Evolutionary conservation across 805 yeast species (phyloP).

Genomic region (Lipomyces chichibuensis): DNA sequence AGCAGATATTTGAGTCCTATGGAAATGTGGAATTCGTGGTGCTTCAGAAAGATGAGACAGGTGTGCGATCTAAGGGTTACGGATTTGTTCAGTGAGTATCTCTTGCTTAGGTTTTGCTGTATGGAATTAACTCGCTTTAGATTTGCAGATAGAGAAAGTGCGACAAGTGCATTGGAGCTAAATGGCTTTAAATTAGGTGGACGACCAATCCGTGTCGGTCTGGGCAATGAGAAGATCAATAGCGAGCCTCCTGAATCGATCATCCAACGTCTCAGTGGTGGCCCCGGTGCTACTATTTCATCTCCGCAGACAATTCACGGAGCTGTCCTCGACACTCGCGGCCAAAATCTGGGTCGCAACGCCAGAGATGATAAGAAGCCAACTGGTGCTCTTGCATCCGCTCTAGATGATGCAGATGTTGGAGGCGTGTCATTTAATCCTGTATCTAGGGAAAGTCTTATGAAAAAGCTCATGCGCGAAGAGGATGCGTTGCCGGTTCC

Average conservation of each 20-base stretch:
- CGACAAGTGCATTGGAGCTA: slow-evolving; percentile 41
- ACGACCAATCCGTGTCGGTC: slow-evolving; percentile 41
- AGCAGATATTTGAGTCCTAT: slow-evolving; percentile 61
- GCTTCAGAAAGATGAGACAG: slow-evolving; percentile 82
- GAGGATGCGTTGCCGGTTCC: slow-evolving; percentile 38
- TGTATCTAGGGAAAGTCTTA: slow-evolving; percentile 41
- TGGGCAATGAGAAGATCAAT: slow-evolving; percentile 36
- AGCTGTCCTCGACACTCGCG: slow-evolving; percentile 14
- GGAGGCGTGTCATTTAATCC: slow-evolving; percentile 34
- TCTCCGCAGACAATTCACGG: slow-evolving; percentile 8
- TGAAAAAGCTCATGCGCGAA: slow-evolving; percentile 42
- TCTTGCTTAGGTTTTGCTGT: slow-evolving; percentile 8
- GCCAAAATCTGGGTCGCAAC: slow-evolving; percentile 13
- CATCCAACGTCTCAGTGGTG: slow-evolving; percentile 26
- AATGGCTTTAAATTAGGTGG: slow-evolving; percentile 41
- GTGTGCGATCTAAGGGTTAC: slow-evolving; percentile 78
- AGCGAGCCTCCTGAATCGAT: slow-evolving; percentile 34
- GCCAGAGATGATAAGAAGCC: slow-evolving; percentile 31
- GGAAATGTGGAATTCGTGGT: slow-evolving; percentile 82
- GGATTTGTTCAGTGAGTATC: slow-evolving; percentile 66
- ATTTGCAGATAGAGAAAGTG: slow-evolving; percentile 32
- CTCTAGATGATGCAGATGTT: slow-evolving; percentile 37
- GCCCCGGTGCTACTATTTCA: slow-evolving; percentile 11
- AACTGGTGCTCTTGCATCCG: slow-evolving; percentile 31
- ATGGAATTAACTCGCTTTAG: slow-evolving; percentile 10